phyloP scores from a whole-genome alignment of 169 alveolate species.

The Eimeria acervulina region DNA sequence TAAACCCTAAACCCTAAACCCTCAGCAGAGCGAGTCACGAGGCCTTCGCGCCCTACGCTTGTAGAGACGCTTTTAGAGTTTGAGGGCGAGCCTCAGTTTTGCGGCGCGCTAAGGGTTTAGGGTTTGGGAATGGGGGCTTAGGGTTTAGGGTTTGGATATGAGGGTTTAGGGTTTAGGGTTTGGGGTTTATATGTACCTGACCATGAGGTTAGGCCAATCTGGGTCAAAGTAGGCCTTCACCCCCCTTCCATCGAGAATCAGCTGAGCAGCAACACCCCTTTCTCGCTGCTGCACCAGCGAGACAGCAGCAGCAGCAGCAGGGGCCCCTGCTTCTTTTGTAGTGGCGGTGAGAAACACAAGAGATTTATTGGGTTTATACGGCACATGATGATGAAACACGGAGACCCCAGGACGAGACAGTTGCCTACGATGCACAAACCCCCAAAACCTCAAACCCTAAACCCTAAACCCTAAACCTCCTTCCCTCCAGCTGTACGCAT shows the following conservation, averaged over 20 bases:
- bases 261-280: conserved; percentile 92
- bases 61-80: too few species aligned
- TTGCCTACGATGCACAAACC: conserved; percentile 1
- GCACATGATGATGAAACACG: conserved; percentile 32
- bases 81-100: too few species aligned
- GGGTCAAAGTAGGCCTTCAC: conserved; percentile 94
- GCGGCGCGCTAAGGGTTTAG: too few species aligned
- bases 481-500: not conserved
- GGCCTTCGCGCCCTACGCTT: too few species aligned
- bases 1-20: conserved; percentile 28
- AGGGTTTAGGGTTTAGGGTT: not conserved
- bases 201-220: conserved; percentile 89
- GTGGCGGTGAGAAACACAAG: conserved; percentile 9
- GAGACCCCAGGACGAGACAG: conserved; percentile 29
- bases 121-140: not conserved
- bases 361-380: not conserved
- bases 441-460: not conserved
- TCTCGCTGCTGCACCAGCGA: conserved; percentile 84
- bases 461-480: not conserved
- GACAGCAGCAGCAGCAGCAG: conserved; percentile 60
- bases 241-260: conserved; percentile 92
- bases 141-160: not conserved
- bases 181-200: conserved; percentile 40
- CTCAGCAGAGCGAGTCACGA: not conserved
- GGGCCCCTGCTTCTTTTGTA: not conserved